These are phyloP conservation scores for Nasturtium officinale DNA, from an alignment of 345 rosid genomes.

Conservation along the genomic window DNA sequence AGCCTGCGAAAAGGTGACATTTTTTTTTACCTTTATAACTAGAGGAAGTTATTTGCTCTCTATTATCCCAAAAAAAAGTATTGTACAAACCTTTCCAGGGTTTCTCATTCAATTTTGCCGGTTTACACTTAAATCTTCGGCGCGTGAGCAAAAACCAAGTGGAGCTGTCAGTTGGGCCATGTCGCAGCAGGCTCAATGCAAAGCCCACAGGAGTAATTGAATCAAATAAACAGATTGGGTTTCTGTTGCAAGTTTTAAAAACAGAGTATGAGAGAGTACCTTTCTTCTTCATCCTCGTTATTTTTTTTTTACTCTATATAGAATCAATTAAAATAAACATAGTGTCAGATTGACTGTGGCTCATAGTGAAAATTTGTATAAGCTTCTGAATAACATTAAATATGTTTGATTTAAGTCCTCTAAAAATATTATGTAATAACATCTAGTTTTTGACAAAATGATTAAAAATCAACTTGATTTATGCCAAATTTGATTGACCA, in stretches of 20 bases:
- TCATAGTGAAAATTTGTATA: not conserved
- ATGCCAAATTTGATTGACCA: not conserved
- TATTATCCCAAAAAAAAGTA: not conserved
- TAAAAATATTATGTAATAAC: not conserved
- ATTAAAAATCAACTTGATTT: not conserved
- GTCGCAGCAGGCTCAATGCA: not conserved
- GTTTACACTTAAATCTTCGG: no score
- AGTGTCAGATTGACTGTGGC: not conserved
- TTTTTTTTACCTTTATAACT: not conserved
- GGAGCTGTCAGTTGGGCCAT: conserved; percentile 3
- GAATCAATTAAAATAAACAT: not conserved
- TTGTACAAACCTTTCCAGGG: no score
- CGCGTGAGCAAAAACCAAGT: no score
- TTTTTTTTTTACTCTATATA: not conserved
- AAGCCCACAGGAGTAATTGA: conserved; percentile 6
- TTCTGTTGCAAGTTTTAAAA: not conserved
- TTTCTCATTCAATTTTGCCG: no score
- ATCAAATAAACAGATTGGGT: conserved; percentile 12
- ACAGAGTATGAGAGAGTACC: not conserved
- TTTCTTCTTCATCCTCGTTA: not conserved
- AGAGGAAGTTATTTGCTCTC: not conserved
- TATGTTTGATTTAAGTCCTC: not conserved
- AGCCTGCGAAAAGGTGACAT: conserved; percentile 42
- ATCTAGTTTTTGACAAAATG: not conserved
- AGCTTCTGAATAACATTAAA: not conserved